phyloP scores from a whole-genome alignment of 106 monocot species.

The Acorus calamus region DNA sequence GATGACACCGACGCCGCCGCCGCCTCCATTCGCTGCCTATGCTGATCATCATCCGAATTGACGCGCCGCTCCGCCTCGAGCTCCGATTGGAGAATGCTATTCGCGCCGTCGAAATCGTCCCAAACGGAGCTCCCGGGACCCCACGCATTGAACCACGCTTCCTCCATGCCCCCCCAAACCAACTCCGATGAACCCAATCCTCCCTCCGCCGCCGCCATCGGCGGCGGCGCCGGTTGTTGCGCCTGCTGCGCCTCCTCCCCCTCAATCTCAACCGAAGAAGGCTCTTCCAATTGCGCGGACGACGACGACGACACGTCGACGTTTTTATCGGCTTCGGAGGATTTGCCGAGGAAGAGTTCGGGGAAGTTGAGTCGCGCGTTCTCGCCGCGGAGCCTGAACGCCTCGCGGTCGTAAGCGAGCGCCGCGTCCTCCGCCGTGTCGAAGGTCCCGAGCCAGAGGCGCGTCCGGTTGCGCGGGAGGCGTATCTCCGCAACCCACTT shows the following conservation, averaged over 20 bases:
- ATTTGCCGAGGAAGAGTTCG: conserved; percentile 50
- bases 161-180: conserved; percentile 45
- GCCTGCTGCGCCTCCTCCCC: not conserved
- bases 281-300: not conserved
- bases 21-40: no score
- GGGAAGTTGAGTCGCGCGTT: conserved; percentile 90
- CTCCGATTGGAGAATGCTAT: conserved; percentile 51
- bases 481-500: conserved; percentile 73
- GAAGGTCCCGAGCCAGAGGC: conserved; percentile 94
- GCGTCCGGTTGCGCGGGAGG: conserved; percentile 62
- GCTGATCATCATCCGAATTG: no score
- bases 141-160: conserved; percentile 72
- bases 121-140: conserved; percentile 77
- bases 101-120: conserved; percentile 73
- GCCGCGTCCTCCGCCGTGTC: conserved; percentile 94
- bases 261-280: no score
- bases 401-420: conserved; percentile 84
- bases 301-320: not conserved
- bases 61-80: not conserved
- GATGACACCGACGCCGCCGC: no score
- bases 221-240: not conserved
- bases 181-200: not conserved
- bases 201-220: not conserved
- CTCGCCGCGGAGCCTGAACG: conserved; percentile 74
- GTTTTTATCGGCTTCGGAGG: not conserved